A percentile compares a stretch with the other conserved stretches of the same genome.
These are phyloP conservation scores for Sporodiniella umbellata DNA, from an alignment of 371 early-diverging fungal species.

Conservation along the genomic window DNA sequence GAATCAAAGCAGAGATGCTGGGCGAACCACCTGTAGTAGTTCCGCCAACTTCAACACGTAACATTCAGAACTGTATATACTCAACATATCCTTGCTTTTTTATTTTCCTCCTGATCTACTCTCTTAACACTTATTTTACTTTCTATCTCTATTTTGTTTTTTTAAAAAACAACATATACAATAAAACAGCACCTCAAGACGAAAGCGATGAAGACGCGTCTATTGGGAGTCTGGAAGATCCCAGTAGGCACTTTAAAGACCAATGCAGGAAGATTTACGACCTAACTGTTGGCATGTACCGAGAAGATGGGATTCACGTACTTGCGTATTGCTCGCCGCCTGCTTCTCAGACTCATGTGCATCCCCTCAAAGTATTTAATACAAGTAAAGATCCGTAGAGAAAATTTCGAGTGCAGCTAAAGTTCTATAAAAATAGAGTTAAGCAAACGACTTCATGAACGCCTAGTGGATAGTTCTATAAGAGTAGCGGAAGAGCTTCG, in stretches of 20 bases:
- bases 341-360: not conserved
- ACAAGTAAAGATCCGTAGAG: conserved; percentile 1
- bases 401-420: no score
- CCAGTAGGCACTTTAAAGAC: not conserved
- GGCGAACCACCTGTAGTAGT: not conserved
- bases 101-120: not conserved
- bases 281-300: not conserved
- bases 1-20: not conserved
- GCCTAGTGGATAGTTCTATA: not conserved
- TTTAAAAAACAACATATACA: no score
- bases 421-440: not conserved
- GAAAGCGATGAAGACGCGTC: not conserved
- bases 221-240: not conserved
- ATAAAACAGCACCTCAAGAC: not conserved
- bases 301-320: not conserved
- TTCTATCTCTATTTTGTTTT: not conserved
- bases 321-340: not conserved
- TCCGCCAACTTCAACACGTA: not conserved
- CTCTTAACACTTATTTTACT: not conserved
- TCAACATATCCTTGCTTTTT: no score
- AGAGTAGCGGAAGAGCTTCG: no score
- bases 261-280: not conserved
- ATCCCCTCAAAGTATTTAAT: not conserved
- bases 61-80: no score
- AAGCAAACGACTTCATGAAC: not conserved